Base-by-base conservation (phyloP, 1,284 basidiomycete genomes). In the Sporisorium iseilematis-ciliati region DNA sequence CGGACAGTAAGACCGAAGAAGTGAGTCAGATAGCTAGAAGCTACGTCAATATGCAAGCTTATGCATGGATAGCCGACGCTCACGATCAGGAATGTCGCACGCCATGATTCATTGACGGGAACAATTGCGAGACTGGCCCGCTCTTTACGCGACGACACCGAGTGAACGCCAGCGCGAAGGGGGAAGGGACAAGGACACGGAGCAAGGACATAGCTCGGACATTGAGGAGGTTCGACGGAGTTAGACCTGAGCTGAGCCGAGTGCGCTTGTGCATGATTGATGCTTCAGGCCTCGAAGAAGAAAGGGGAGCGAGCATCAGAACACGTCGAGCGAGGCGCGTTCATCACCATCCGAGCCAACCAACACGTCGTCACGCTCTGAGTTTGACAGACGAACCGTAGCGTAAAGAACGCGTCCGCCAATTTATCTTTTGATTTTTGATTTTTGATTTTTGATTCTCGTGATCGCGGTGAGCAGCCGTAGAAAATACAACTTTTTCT, bases 321-420 rank as follows among this genome's bases (percentile, higher is more conserved):
- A 57, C 65, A 57, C 65, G 65, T 57, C 42, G 18, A 53, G 14
- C 42, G 18, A 53, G 14, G 33, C 51, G 42, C 50, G 43, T 53
- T 46, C 31, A 7, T 29, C 23, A 43, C 25, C 31, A 35, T 20
- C 21, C 29, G 16, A 21, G 16, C 54, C 26, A 20, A 60, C 25
- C 52, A 52, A 66, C 53, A 66, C 57, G 57, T 50, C 38, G 20
- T 7, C 38, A 18, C 18, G 51, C 41, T 16, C 33, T 38, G 21
- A 35, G 21, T 26, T 46, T 7, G n/a, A 33, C n/a, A n/a, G n/a
- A n/a, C n/a, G n/a, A n/a, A n/a, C 57, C 35, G 31, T 64, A 54
- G 54, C 54, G 61, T 64, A 64, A 57, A 64, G 20, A 29, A 66
- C 64, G 64, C 65, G 65, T 66, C 57, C 26, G 49, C 29, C 2